These are phyloP conservation scores for Aquilaria yunnanensis DNA, from an alignment of 345 rosid species.

Conservation along the genomic window DNA sequence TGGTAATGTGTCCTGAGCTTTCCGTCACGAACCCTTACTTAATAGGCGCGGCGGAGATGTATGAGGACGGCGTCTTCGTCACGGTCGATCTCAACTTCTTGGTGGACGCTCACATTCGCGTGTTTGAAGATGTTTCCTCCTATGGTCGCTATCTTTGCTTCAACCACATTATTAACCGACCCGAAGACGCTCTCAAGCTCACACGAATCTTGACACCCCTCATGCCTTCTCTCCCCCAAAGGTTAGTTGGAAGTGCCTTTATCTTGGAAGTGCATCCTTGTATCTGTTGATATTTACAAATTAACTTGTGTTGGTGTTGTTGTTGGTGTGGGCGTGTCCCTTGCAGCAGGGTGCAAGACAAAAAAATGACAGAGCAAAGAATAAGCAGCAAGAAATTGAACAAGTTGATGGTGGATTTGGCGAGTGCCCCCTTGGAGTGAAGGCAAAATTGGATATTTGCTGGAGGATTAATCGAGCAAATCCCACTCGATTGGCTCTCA, in stretches of 20 bases:
- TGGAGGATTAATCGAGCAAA: not conserved
- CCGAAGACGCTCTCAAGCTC: constrained; percentile 37
- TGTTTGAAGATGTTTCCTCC: constrained; percentile 45
- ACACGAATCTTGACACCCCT: constrained; percentile 30
- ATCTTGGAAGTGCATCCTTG: no score
- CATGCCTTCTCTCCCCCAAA: constrained; percentile 20
- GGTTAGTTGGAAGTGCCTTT: constrained; percentile 6
- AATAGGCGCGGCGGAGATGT: constrained; percentile 78
- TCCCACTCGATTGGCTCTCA: no score
- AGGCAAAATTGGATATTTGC: no score
- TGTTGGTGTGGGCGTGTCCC: not conserved
- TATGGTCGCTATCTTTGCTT: constrained; percentile 66
- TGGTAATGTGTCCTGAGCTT: constrained; percentile 37
- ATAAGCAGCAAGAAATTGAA: constrained; percentile 55
- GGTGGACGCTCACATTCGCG: constrained; percentile 52
- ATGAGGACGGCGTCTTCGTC: constrained; percentile 54
- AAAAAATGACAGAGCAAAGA: constrained; percentile 34
- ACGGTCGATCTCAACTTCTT: constrained; percentile 40
- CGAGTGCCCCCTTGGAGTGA: not conserved
- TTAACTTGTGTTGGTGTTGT: not conserved
- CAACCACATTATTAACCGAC: constrained; percentile 32
- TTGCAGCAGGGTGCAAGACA: constrained; percentile 28
- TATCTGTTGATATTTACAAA: no score
- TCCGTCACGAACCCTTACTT: constrained; percentile 41
- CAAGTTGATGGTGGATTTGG: constrained; percentile 39